These are phyloP conservation scores for Leptodontidium sp. DNA, from an alignment of 2,329 filamentous ascomycete species.

Conservation along the genomic window DNA sequence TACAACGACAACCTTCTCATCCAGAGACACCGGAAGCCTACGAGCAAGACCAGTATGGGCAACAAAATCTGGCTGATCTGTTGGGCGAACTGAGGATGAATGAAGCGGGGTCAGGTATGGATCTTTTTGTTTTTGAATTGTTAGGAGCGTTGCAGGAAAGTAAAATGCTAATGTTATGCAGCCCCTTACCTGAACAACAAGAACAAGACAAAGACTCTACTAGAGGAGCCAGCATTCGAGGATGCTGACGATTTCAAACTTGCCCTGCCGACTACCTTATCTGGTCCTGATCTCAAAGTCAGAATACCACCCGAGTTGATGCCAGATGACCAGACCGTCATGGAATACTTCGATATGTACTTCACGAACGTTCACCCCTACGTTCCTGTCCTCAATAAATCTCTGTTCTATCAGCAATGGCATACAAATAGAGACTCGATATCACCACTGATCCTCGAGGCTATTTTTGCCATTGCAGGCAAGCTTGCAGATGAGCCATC, in stretches of 20 bases:
- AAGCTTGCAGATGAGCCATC: constrained; percentile 83
- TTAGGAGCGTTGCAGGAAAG: constrained; percentile 16
- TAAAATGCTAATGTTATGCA: constrained; percentile 47
- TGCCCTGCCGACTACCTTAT: constrained; percentile 71
- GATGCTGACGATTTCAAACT: constrained; percentile 78
- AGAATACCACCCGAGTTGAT: constrained; percentile 92
- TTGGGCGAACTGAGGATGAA: constrained; percentile 89
- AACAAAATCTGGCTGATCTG: constrained; percentile 79
- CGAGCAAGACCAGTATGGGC: constrained; percentile 69
- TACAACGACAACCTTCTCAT: constrained; percentile 43
- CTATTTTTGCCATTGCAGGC: constrained; percentile 88
- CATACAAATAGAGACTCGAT: constrained; percentile 81
- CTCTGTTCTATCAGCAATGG: constrained; percentile 90
- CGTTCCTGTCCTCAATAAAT: constrained; percentile 85
- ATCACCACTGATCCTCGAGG: constrained; percentile 87
- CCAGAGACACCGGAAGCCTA: constrained; percentile 59
- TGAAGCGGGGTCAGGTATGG: constrained; percentile 82
- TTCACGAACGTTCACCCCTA: constrained; percentile 93
- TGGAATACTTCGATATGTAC: constrained; percentile 89
- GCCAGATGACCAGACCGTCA: constrained; percentile 83
- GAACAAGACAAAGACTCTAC: constrained; percentile 53
- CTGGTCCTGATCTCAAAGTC: constrained; percentile 77
- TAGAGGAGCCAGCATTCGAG: constrained; percentile 71
- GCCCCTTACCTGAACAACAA: constrained; percentile 85
- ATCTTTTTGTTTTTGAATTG: background rate